A percentile compares a stretch with the other conserved stretches of the same genome.
Evolutionary conservation across 176 grass and related monocot species (phyloP).

Genomic region (Bolboschoenus planiculmis): DNA sequence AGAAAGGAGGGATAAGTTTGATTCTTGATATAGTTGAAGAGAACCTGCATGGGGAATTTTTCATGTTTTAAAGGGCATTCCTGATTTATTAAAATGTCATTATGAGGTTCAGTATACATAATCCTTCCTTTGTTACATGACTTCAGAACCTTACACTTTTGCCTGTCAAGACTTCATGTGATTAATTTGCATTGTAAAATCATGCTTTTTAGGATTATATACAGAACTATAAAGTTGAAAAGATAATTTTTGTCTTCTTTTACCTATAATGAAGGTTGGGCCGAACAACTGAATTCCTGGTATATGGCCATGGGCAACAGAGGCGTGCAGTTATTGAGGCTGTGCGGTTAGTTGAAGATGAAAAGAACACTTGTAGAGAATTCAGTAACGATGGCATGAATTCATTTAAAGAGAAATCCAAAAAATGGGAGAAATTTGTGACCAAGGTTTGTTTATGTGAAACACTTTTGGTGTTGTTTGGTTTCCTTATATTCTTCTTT

Average conservation of each 20-base stretch:
- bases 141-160: background rate
- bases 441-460: slow-evolving; percentile 44
- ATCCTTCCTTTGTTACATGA: background rate
- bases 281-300: slow-evolving; percentile 75
- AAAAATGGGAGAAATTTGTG: slow-evolving; percentile 92
- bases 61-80: background rate
- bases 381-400: slow-evolving; percentile 40
- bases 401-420: slow-evolving; percentile 79
- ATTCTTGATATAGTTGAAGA: background rate
- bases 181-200: background rate
- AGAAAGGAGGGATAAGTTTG: background rate
- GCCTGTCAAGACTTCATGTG: background rate
- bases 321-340: slow-evolving; percentile 84
- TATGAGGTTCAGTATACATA: background rate
- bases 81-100: background rate
- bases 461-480: background rate
- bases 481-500: background rate
- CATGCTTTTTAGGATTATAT: background rate
- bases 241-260: slow-evolving; percentile 19
- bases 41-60: background rate
- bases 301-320: slow-evolving; percentile 90
- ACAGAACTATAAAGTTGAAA: background rate
- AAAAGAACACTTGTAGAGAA: slow-evolving; percentile 27
- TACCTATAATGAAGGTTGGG: slow-evolving; percentile 49
- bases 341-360: slow-evolving; percentile 53